These are phyloP conservation scores for Gracilaria gracilis DNA, from an alignment of 23 red algal genomes.

Conservation along the genomic window DNA sequence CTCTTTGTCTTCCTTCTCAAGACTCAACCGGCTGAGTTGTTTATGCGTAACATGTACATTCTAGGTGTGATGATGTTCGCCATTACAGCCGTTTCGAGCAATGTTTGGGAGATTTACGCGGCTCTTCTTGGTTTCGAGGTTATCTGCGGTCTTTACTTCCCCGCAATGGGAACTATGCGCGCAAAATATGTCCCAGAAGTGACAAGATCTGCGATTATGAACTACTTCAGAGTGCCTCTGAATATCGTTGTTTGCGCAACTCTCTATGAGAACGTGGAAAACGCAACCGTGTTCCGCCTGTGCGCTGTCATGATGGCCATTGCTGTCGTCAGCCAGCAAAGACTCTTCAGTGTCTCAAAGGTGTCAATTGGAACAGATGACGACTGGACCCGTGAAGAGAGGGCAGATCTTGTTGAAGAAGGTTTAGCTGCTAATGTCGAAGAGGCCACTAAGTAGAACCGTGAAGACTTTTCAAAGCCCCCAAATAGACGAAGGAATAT, in stretches of 20 bases:
- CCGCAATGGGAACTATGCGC: constrained; percentile 88
- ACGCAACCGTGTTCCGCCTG: constrained; percentile 55
- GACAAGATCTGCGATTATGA: constrained; percentile 89
- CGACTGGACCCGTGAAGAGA: constrained; percentile 69
- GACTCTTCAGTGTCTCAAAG: constrained; percentile 73
- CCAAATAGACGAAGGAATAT: not conserved
- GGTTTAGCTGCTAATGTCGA: constrained; percentile 41
- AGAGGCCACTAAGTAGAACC: constrained; percentile 38
- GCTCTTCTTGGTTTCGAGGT: constrained; percentile 92
- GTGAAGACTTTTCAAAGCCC: not conserved
- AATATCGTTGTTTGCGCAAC: constrained; percentile 89
- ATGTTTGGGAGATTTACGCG: constrained; percentile 70
- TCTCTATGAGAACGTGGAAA: constrained; percentile 64
- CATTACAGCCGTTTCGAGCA: constrained; percentile 49
- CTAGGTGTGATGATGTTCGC: constrained; percentile 53
- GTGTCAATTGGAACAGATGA: constrained; percentile 68
- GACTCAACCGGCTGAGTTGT: constrained; percentile 63
- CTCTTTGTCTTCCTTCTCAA: constrained; percentile 80
- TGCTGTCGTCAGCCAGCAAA: constrained; percentile 67
- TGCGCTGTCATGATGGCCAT: constrained; percentile 67
- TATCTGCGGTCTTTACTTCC: constrained; percentile 94
- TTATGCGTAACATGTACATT: constrained; percentile 71
- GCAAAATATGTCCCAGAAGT: constrained; percentile 91
- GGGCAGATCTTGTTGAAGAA: constrained; percentile 68
- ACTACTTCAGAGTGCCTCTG: constrained; percentile 90